phyloP scores from a whole-genome alignment of 1,284 basidiomycete species.

The Trichosporon sp. region DNA sequence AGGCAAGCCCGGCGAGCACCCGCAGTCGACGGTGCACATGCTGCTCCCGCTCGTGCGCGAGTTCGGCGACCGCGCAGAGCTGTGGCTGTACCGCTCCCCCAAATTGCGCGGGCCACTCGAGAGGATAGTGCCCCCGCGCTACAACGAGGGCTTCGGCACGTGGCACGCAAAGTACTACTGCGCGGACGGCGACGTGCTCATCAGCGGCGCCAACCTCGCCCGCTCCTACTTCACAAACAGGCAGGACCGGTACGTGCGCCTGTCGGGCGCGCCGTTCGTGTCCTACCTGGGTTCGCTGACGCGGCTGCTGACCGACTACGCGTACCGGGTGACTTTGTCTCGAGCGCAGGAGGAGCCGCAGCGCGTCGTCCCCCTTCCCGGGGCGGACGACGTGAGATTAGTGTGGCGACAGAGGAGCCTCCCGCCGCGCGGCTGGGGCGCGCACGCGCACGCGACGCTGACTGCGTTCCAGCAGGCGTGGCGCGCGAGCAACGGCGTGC shows the following conservation, averaged over 20 bases:
- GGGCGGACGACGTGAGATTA: background rate
- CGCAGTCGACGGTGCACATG: conserved; percentile 63
- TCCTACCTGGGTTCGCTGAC: conserved; percentile 81
- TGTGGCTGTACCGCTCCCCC: conserved; percentile 80
- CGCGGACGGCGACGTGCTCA: conserved; percentile 83
- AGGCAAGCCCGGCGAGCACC: conserved; percentile 52
- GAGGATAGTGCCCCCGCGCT: conserved; percentile 77
- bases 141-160: conserved; percentile 97
- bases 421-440: conserved; percentile 38
- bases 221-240: conserved; percentile 91
- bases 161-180: conserved; percentile 98
- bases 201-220: conserved; percentile 94
- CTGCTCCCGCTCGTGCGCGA: conserved; percentile 66
- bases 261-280: conserved; percentile 60
- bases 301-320: conserved; percentile 64
- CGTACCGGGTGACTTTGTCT: conserved; percentile 53
- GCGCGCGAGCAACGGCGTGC: conserved; percentile 36
- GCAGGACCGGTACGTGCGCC: conserved; percentile 86
- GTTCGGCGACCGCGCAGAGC: conserved; percentile 69
- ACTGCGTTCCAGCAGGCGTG: conserved; percentile 48
- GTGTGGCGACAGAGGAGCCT: conserved; percentile 20
- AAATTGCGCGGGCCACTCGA: conserved; percentile 71
- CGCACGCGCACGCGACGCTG: conserved; percentile 43
- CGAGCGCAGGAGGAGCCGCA: background rate
- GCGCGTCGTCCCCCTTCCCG: conserved; percentile 6